phyloP scores from a whole-genome alignment of 2,329 filamentous ascomycete species.

The Nannizzia gypsea region DNA sequence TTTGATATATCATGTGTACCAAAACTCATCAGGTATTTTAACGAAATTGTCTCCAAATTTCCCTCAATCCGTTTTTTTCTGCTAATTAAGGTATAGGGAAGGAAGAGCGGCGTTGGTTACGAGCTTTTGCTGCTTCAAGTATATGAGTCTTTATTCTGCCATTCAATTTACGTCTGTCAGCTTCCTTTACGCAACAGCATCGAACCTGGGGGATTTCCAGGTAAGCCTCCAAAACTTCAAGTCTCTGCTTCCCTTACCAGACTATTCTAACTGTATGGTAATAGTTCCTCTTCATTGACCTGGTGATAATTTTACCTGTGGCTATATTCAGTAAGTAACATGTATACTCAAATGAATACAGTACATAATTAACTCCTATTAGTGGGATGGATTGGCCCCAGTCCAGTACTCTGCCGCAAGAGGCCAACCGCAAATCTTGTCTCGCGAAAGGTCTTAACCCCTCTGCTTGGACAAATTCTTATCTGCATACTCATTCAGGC shows the following conservation, averaged over 20 bases:
- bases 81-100: constrained; percentile 46
- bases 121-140: constrained; percentile 99
- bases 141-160: constrained; percentile 98
- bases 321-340: constrained; percentile 71
- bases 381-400: constrained; percentile 92
- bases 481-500: constrained; percentile 70
- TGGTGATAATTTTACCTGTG: constrained; percentile 84
- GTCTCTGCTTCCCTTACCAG: neutral
- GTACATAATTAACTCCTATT: neutral
- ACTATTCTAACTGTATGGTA: constrained; percentile 6
- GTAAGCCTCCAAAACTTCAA: constrained; percentile 28
- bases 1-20: constrained; percentile 96
- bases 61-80: constrained; percentile 13
- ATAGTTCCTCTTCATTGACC: constrained; percentile 84
- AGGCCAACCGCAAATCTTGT: constrained; percentile 86
- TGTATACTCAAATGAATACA: neutral
- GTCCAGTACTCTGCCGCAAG: constrained; percentile 64
- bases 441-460: constrained; percentile 79
- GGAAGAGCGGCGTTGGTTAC: constrained; percentile 92
- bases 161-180: constrained; percentile 97
- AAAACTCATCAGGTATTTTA: constrained; percentile 63
- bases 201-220: constrained; percentile 93
- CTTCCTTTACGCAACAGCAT: constrained; percentile 87
- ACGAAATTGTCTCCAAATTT: neutral
- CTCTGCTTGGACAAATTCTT: constrained; percentile 75